Base-by-base conservation (phyloP, 2,329 filamentous ascomycete genomes). In the Colletotrichum limetticola region DNA sequence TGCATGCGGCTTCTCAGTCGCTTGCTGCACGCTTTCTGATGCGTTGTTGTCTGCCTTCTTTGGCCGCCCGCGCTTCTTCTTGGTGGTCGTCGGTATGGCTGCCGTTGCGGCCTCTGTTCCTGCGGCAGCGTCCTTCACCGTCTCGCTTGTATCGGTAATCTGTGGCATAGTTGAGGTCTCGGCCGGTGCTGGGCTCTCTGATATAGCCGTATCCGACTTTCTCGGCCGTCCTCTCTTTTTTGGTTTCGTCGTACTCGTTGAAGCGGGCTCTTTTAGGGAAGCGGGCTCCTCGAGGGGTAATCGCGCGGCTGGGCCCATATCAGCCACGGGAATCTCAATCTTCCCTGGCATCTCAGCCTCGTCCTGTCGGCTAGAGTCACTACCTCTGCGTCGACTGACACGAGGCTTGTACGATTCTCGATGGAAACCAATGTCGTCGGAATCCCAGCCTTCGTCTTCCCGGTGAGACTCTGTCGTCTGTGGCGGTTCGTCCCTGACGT, bases 41-140 rank as follows among this genome's bases (percentile, higher is more conserved):
- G 53, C 58, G 14, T 59, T 66, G 55, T 78, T 78, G 28, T 79
- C 79, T 2, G 77, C 74, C 68, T 86, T 87, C 70, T 80, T 83
- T 19, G 85, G 85, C 24, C 85, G 80, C 4, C 86, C 86, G 62
- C 85, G 42, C 42, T 71, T 68, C 60, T 68, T 74, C 46, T 68
- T 75, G 70, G 30, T 75, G 70, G 30, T 62, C 53, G 53, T 60
- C 26, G 52, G 57, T 32, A 37, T 72, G 28, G 30, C 71, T 26
- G 71, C 67, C 63, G 16, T 59, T 42, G 14, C 30, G 4, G 19
- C 4, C 75, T 66, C 26, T 57, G 53, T 53, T 55, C 30, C 63
- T 60, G 24, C 32, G 11, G 37, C 19, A 26, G 37, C 16, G 26
- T 30, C 57, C n/a, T 60, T 64, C 16, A 42, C 24, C 19, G 42